Conservation (phyloP, 805 yeast species). For the Metschnikowia cubensis region DNA sequence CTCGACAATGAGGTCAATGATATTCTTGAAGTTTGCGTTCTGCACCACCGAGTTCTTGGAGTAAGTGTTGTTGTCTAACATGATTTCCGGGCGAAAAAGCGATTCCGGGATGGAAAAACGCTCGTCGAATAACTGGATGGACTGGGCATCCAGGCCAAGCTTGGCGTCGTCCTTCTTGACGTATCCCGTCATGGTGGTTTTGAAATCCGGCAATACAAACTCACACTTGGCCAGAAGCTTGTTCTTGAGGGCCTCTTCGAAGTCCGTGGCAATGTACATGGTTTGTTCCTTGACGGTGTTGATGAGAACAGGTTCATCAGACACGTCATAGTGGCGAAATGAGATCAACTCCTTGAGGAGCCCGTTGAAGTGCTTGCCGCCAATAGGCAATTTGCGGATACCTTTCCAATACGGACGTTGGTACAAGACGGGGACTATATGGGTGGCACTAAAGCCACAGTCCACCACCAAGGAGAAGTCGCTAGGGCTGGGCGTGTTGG, state of each 20-base stretch:
- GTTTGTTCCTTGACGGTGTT: slow-evolving; percentile 81
- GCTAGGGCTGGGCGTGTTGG: slow-evolving; percentile 8
- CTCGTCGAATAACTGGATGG: slow-evolving; percentile 71
- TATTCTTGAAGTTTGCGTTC: slow-evolving; percentile 54
- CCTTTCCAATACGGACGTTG: slow-evolving; percentile 77
- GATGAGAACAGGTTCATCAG: slow-evolving; percentile 82
- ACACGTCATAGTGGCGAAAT: slow-evolving; percentile 87
- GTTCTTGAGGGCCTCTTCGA: slow-evolving; percentile 42
- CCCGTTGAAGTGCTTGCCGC: slow-evolving; percentile 82
- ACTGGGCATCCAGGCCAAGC: slow-evolving; percentile 52
- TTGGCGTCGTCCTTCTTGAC: slow-evolving; percentile 36
- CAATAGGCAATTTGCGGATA: slow-evolving; percentile 74
- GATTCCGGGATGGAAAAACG: slow-evolving; percentile 85
- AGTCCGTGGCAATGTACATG: slow-evolving; percentile 64
- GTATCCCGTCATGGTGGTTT: slow-evolving; percentile 74
- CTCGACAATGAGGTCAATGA: slow-evolving; percentile 76
- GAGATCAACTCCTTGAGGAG: slow-evolving; percentile 79
- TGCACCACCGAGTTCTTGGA: slow-evolving; percentile 31
- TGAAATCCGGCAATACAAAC: slow-evolving; percentile 85
- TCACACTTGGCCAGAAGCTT: slow-evolving; percentile 45
- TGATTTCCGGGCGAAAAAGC: slow-evolving; percentile 76
- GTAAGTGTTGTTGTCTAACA: slow-evolving; percentile 33
- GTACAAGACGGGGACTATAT: slow-evolving; percentile 79
- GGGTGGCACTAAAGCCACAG: slow-evolving; percentile 82
- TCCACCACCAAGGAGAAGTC: slow-evolving; percentile 83